These are phyloP conservation scores for Pedinophyceae sp. DNA, from an alignment of 139 green algal genomes.

Conservation along the genomic window DNA sequence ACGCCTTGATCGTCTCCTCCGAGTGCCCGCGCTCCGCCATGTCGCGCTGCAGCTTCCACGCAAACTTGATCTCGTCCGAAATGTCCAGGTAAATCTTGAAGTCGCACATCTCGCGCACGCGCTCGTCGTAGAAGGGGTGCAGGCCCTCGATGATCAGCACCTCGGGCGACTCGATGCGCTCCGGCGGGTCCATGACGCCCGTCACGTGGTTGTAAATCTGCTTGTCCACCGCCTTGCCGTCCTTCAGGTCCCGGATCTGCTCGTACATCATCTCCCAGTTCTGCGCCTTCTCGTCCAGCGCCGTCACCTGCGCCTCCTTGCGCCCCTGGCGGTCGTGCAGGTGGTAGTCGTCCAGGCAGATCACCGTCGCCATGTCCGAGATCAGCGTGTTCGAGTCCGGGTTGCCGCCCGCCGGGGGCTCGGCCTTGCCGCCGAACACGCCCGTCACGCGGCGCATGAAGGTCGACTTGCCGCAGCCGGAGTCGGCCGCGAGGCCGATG, in stretches of 20 bases:
- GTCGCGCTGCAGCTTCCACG: conserved; percentile 99
- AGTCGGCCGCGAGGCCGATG: conserved; percentile 94
- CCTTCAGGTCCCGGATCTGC: conserved; percentile 90
- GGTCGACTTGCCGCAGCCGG: conserved; percentile 98
- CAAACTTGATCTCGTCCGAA: conserved; percentile 97
- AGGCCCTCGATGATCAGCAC: conserved; percentile 96
- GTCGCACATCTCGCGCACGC: conserved; percentile 88
- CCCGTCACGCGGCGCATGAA: conserved; percentile 99
- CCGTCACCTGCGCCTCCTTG: conserved; percentile 78
- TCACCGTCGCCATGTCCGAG: conserved; percentile 95
- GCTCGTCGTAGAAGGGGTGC: conserved; percentile 96
- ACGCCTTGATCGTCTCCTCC: conserved; percentile 95
- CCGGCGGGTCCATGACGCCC: conserved; percentile 84
- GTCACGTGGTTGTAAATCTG: conserved; percentile 99
- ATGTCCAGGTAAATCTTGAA: conserved; percentile 99
- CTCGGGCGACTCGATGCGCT: conserved; percentile 74
- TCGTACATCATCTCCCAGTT: conserved; percentile 99
- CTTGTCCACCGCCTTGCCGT: conserved; percentile 94
- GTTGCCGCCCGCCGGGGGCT: conserved; percentile 84
- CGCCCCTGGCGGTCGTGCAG: conserved; percentile 81
- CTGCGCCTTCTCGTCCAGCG: conserved; percentile 82
- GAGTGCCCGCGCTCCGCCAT: conserved; percentile 97
- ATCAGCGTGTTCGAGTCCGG: conserved; percentile 98
- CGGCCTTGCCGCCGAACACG: conserved; percentile 84
- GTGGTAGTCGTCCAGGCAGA: conserved; percentile 99